Evolutionary conservation across 306 rosid genomes (phyloP).

Genomic region (Geum urbanum): DNA sequence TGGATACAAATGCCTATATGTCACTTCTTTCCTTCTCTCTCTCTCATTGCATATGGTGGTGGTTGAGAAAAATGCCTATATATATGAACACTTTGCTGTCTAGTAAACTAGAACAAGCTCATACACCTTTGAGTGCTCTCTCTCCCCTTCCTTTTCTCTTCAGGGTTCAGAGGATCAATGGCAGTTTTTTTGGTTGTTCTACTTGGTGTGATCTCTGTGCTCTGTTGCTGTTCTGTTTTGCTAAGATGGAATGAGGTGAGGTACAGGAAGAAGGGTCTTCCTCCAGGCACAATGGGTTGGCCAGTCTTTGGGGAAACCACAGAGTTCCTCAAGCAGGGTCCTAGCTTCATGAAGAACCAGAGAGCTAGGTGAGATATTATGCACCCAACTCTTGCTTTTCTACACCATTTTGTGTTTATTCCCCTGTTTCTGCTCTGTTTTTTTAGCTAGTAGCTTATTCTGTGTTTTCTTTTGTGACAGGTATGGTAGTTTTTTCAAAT

Average conservation of each 20-base stretch:
- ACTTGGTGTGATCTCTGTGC: constrained; percentile 38
- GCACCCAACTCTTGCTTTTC: not conserved
- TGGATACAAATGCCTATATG: constrained; percentile 42
- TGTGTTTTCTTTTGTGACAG: constrained; percentile 34
- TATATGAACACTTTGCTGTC: constrained; percentile 39
- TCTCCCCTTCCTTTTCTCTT: constrained; percentile 24
- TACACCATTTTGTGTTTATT: not conserved
- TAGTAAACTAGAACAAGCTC: constrained; percentile 34
- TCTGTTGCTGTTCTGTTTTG: constrained; percentile 87
- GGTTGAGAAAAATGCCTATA: constrained; percentile 36
- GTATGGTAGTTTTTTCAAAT: constrained; percentile 93
- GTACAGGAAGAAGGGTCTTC: constrained; percentile 77
- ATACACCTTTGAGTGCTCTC: constrained; percentile 31
- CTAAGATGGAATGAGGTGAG: constrained; percentile 79
- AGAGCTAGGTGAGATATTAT: constrained; percentile 64
- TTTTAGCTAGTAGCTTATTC: not conserved
- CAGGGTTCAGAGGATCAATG: constrained; percentile 58
- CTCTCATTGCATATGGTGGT: constrained; percentile 29
- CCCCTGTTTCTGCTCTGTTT: constrained; percentile 10
- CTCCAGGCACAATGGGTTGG: constrained; percentile 99
- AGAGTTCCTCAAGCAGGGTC: constrained; percentile 95
- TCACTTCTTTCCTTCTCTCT: constrained; percentile 29
- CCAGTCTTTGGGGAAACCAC: constrained; percentile 93
- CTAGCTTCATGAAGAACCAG: constrained; percentile 88
- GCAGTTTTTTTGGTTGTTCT: constrained; percentile 46